A percentile compares a stretch with the other conserved stretches of the same genome.
Conservation (phyloP, 768 basidiomycete genomes). For the Terana coerulea region DNA sequence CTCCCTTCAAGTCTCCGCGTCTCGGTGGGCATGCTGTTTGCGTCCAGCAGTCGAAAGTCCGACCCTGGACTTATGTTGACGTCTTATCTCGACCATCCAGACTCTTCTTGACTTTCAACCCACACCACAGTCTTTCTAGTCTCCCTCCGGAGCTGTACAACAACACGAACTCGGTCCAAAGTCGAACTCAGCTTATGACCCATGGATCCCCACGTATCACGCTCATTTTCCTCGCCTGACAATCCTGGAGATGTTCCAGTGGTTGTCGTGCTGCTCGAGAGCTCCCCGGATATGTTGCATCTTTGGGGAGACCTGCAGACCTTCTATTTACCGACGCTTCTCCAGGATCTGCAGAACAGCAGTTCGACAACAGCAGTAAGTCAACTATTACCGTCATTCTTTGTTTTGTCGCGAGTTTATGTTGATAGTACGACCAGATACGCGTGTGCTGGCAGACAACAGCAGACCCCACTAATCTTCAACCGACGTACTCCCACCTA, state of each 20-base stretch:
- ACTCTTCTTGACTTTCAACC: constrained; percentile 15
- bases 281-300: constrained; percentile 19
- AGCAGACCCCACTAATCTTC: constrained; percentile 12
- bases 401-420: not conserved
- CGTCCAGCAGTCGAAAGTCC: constrained; percentile 23
- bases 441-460: constrained; percentile 24
- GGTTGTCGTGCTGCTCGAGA: constrained; percentile 28
- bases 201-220: constrained; percentile 11
- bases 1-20: not conserved
- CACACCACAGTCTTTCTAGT: too few relatives aligned
- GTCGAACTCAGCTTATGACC: too few relatives aligned
- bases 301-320: constrained; percentile 25
- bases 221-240: constrained; percentile 19
- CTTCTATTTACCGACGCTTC: constrained; percentile 22
- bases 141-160: too few relatives aligned
- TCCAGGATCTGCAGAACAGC: constrained; percentile 21
- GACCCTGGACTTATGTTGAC: constrained; percentile 24
- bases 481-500: constrained; percentile 3
- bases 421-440: constrained; percentile 14
- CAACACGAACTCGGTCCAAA: too few relatives aligned
- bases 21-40: constrained; percentile 6
- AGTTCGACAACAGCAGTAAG: constrained; percentile 22
- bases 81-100: constrained; percentile 19
- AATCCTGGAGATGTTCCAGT: constrained; percentile 22
- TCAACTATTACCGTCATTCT: constrained; percentile 1